These are phyloP conservation scores for Aureococcus anophagefferens DNA, from an alignment of 108 stramenopile species.

Conservation along the genomic window DNA sequence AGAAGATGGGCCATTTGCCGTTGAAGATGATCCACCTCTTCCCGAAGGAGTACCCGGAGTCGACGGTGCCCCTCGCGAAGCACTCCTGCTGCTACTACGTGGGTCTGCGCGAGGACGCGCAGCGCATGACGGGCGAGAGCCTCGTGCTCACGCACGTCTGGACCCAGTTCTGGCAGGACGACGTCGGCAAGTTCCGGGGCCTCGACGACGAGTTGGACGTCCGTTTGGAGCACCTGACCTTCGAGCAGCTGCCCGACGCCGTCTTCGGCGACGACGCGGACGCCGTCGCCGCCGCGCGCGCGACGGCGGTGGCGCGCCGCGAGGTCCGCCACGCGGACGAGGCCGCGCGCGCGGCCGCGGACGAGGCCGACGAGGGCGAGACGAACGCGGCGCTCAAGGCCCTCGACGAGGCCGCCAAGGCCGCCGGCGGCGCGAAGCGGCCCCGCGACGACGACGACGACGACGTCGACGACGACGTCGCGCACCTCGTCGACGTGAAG, in stretches of 20 bases:
- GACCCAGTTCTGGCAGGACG: background rate
- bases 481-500: no score
- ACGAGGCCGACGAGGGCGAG: no score
- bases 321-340: no score
- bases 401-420: no score
- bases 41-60: conserved; percentile 60
- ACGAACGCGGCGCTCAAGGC: no score
- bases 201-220: background rate
- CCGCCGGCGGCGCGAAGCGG: no score
- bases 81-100: background rate
- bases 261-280: background rate
- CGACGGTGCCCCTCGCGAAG: background rate
- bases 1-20: conserved; percentile 63
- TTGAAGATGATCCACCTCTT: conserved; percentile 71
- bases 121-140: background rate
- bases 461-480: no score
- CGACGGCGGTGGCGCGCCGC: no score
- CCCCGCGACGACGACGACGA: no score
- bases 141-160: background rate
- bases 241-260: background rate
- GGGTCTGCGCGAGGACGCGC: background rate
- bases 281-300: no score
- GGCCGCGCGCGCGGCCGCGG: no score
- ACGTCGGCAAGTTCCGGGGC: background rate
- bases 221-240: background rate